Evolutionary conservation across 352 stramenopile species (phyloP), one percentile per base, ranked within the genome.

Genomic region (Phytophthora kernoviae): DNA sequence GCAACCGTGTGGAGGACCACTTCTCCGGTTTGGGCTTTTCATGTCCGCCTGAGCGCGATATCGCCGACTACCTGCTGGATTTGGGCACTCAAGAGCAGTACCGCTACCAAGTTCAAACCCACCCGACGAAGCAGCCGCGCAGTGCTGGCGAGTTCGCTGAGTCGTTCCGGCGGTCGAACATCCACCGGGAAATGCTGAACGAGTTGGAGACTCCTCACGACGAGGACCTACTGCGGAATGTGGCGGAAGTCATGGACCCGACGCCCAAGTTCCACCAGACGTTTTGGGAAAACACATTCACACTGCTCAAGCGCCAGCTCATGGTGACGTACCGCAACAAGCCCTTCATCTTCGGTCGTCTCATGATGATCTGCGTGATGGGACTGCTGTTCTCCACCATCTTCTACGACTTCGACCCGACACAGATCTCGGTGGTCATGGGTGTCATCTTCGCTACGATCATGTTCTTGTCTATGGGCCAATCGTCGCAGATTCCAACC

Each of bases 401-500:
- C 20, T 85, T 85, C 55, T 71, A 54, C 54, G 34, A 78, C 17
- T 47, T 81, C 12, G 65, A 70, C 8, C 55, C 65, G 22, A 68
- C 58, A 7, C 59, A 70, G n/a, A 27, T 73, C 18, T 53, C 65
- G 43, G 48, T 76, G n/a, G 54, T 89, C 9, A 68, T 94, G 33
- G 85, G 89, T 2, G 21, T 59, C 22, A 58, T 96, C 5, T 96
- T 94, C 56, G 70, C 84, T 26, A 73, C 65, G 32, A 73, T 87
- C 37, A 79, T 97, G 55, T 94, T 91, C 54, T 61, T 90, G 2
- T 75, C 73, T 20, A 52, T 96, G 30, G 80, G 82, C 17, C 72
- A 77, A 24, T 84, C 88, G 45, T 47, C 81, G 3, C 74, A 85
- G 46, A 53, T 97, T 17, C 70, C 81, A 9, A 74, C 73, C 32